Evolutionary conservation across 257 asterid genomes (phyloP).

Genomic region (Craterostigma plantagineum): DNA sequence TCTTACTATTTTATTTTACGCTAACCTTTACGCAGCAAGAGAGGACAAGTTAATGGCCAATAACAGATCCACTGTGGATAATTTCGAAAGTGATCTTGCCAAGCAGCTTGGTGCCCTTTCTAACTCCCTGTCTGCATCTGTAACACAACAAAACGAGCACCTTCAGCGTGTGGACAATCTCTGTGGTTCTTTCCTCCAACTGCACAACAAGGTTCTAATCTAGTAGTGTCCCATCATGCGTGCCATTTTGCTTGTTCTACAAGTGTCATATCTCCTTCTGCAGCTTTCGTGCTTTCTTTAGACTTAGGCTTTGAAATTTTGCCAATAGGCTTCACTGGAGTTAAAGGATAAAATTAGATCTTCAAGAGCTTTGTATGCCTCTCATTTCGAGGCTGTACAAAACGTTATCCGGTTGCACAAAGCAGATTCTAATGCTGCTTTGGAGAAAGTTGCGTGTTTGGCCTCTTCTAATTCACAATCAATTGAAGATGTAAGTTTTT

Average conservation of each 20-base stretch:
- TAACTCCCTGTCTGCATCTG: conserved; percentile 29
- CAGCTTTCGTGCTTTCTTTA: background rate
- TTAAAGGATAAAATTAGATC: conserved; percentile 28
- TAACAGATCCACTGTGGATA: conserved; percentile 37
- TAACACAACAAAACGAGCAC: conserved; percentile 39
- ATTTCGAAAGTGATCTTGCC: conserved; percentile 41
- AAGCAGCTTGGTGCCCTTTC: conserved; percentile 37
- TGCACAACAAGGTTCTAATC: conserved; percentile 30
- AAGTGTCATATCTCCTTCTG: background rate
- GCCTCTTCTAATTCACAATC: conserved; percentile 29
- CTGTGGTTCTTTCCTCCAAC: conserved; percentile 36
- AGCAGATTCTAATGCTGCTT: conserved; percentile 38
- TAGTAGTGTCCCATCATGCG: too few species aligned
- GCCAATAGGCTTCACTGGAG: conserved; percentile 29
- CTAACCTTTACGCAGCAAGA: conserved; percentile 23
- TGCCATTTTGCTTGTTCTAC: background rate
- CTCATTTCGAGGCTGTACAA: conserved; percentile 64
- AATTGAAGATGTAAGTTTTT: conserved; percentile 31
- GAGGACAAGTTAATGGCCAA: conserved; percentile 48
- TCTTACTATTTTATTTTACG: conserved; percentile 1
- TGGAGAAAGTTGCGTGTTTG: conserved; percentile 41
- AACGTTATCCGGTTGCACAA: conserved; percentile 53
- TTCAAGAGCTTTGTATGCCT: conserved; percentile 32
- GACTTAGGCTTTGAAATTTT: background rate
- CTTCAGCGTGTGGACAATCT: conserved; percentile 37